Percentiles rank a stretch among this genome's conserved stretches.
phyloP scores from a whole-genome alignment of 1,284 basidiomycete genomes.

The Irpex rosettiformis region DNA sequence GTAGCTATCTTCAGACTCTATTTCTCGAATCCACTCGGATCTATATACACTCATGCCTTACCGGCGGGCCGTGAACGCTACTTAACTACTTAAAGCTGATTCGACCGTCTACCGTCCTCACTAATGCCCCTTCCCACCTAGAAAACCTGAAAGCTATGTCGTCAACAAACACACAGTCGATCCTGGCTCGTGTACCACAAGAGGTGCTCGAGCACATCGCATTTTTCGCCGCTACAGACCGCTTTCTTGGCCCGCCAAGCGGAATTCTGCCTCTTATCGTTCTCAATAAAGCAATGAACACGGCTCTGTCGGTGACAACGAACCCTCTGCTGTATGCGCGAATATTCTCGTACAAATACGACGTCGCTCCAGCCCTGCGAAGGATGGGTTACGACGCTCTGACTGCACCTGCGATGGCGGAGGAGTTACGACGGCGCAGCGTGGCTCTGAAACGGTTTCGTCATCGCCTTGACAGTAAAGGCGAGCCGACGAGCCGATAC shows the following conservation, averaged over 20 bases:
- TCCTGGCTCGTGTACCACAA: conserved; percentile 29
- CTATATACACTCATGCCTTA: not conserved
- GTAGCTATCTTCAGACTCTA: not conserved
- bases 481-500: conserved; percentile 17
- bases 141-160: not conserved
- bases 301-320: conserved; percentile 29
- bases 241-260: conserved; percentile 30
- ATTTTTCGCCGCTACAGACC: conserved; percentile 32
- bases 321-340: conserved; percentile 43
- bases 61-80: not conserved
- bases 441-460: conserved; percentile 50
- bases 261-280: conserved; percentile 34
- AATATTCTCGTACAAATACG: conserved; percentile 43
- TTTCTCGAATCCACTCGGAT: not conserved
- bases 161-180: not conserved
- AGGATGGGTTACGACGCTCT: conserved; percentile 23
- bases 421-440: conserved; percentile 48
- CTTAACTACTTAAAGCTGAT: not conserved
- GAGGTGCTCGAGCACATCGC: conserved; percentile 42
- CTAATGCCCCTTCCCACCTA: conserved; percentile 1
- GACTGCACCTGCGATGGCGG: conserved; percentile 27
- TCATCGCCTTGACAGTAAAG: conserved; percentile 31
- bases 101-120: not conserved
- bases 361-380: conserved; percentile 27
- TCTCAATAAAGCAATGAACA: conserved; percentile 34